Base-by-base conservation (phyloP, 768 basidiomycete genomes). In the Roridomyces roridus region DNA sequence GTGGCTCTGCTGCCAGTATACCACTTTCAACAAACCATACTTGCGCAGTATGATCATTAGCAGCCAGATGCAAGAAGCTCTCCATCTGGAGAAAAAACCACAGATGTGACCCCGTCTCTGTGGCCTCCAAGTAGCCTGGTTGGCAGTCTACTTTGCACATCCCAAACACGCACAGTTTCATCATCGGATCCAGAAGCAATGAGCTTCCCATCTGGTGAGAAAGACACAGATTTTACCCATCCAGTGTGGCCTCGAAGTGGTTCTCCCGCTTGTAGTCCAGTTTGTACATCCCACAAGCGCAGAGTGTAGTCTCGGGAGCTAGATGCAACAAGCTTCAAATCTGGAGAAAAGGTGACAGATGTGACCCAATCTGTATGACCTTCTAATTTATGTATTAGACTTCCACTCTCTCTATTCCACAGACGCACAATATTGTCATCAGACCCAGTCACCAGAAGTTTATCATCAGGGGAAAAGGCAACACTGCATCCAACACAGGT, bases 191-290 rank as follows among this genome's bases (percentile, higher is more conserved):
- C 47, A 49, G 47, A 39, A 2, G 29, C 46, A 35, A 46, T 46
- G 23, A 20, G 29, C 31, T 46, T 46, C 29, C 46, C 46, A 46
- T 46, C 46, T 23, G 46, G 46, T 4, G 46, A 46, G 46, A 46
- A 46, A 34, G 46, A 28, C 5, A 46, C 46, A 34, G 46, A 46
- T 34, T 28, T 46, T 28, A 46, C 46, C 29, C 5, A 35, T 34
- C 17, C 29, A 35, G 46, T 46, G 46, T 46, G 46, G 29, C 46
- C 46, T 23, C 35, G 21, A 11, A 46, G 14, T 35, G 46, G 46
- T 14, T 46, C 31, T 5, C 20, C 29, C 20, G 35, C 29, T 35
- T n/a, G 29, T 35, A 34, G 29, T 46, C 46, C 46, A 46, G 18
- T 46, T 34, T 46, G 29, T 46, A 34, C 46, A 35, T 46, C 31